A percentile compares a stretch with the other conserved stretches of the same genome.
phyloP scores from a whole-genome alignment of 1,284 basidiomycete genomes.

The Boletus albobrunnescens region DNA sequence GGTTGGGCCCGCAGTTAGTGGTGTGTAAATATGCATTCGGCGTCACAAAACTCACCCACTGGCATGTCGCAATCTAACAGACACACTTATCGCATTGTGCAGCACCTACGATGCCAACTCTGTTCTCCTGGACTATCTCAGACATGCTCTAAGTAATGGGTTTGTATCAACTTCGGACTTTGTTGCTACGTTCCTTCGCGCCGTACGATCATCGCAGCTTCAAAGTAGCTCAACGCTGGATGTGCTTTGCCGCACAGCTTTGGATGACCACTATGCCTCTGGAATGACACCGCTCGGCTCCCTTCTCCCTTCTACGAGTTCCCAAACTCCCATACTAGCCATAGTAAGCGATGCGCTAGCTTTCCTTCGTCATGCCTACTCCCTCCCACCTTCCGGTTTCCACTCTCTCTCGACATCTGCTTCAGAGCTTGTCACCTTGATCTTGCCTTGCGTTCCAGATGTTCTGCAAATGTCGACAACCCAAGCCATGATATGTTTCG shows the following conservation, averaged over 20 bases:
- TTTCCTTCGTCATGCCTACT: conserved; percentile 53
- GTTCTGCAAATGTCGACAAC: conserved; percentile 55
- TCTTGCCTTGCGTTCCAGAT: conserved; percentile 57
- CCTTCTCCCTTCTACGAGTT: conserved; percentile 46
- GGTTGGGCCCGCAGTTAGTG: conserved; percentile 44
- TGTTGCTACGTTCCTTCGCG: conserved; percentile 50
- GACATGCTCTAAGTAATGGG: conserved; percentile 51
- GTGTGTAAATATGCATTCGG: conserved; percentile 30
- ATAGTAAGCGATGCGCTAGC: conserved; percentile 58
- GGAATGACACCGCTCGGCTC: conserved; percentile 51
- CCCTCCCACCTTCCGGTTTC: conserved; percentile 55
- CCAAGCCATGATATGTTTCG: conserved; percentile 53
- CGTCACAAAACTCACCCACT: conserved; percentile 2
- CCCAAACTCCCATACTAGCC: conserved; percentile 45
- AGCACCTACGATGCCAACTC: conserved; percentile 62
- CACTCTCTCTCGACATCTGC: conserved; percentile 57
- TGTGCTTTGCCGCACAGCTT: conserved; percentile 58
- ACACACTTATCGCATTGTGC: conserved; percentile 63
- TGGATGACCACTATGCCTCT: conserved; percentile 58
- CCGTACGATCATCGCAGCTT: conserved; percentile 43
- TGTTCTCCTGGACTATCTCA: conserved; percentile 58
- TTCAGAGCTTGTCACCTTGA: conserved; percentile 56
- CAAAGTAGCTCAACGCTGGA: conserved; percentile 63
- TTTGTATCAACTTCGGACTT: conserved; percentile 56
- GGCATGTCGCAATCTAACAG: conserved; percentile 35